Conservation (phyloP, 495 filamentous ascomycete genomes). For the Xylaria bambusicola region DNA sequence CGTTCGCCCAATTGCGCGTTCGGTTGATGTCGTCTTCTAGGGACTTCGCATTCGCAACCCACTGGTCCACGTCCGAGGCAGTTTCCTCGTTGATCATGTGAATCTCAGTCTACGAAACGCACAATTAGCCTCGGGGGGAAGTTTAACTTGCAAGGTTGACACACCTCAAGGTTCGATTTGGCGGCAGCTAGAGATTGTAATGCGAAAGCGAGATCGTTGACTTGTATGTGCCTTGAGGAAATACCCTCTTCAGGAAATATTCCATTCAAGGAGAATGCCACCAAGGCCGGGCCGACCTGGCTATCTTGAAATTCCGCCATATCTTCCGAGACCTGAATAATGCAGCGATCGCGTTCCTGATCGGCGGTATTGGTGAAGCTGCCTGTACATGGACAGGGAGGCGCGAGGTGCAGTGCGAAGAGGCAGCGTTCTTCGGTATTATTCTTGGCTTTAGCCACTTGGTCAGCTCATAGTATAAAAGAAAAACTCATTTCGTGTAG, state of each 20-base stretch:
- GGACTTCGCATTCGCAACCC: constrained; percentile 79
- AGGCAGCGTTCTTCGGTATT: not conserved
- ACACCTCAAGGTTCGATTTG: constrained; percentile 69
- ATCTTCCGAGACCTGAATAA: not conserved
- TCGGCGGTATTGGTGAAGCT: not conserved
- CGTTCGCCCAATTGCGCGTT: constrained; percentile 68
- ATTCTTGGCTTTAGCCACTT: not conserved
- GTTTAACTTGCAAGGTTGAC: not conserved
- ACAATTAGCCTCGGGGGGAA: not conserved
- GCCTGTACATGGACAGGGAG: not conserved
- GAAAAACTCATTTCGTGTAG: not conserved
- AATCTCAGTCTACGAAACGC: constrained; percentile 61
- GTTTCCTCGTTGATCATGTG: constrained; percentile 70
- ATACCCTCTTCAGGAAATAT: constrained; percentile 74
- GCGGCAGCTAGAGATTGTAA: constrained; percentile 66
- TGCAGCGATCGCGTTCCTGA: not conserved
- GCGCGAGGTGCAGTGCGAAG: not conserved
- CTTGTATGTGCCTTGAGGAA: constrained; percentile 62
- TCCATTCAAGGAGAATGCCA: constrained; percentile 71
- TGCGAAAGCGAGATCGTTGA: constrained; percentile 60
- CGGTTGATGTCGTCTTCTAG: constrained; percentile 80
- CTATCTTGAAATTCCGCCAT: constrained; percentile 29
- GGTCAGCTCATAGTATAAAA: not conserved
- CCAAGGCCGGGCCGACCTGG: constrained; percentile 64
- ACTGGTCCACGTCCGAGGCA: constrained; percentile 75